Evolutionary conservation across 208 protist genomes (phyloP).

Genomic region (Acanthamoeba triangularis): DNA sequence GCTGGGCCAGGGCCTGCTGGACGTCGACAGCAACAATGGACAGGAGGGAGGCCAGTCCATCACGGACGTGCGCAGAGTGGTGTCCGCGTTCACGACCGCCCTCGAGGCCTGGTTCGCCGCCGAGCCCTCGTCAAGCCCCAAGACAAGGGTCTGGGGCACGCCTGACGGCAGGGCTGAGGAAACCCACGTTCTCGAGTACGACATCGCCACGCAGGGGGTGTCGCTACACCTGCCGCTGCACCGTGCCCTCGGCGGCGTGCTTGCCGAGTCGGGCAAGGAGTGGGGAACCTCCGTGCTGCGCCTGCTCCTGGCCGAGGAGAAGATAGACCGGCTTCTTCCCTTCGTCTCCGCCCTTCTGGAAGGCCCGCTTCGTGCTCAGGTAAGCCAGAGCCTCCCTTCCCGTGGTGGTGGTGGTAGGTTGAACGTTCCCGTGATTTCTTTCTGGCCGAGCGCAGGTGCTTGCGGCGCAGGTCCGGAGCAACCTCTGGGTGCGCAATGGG

Average conservation of each 20-base stretch:
- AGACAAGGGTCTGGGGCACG: not conserved
- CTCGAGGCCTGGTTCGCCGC: conserved; percentile 24
- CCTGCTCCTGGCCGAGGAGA: not conserved
- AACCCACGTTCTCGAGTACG: not conserved
- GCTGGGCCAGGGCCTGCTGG: conserved; percentile 24
- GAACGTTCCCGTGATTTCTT: not conserved
- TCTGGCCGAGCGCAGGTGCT: conserved; percentile 31
- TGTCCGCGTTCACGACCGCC: not conserved
- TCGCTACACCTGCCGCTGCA: conserved; percentile 38
- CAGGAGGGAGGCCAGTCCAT: not conserved
- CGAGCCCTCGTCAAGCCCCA: not conserved
- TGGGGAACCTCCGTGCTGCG: not conserved
- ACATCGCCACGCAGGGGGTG: conserved; percentile 31
- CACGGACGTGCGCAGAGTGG: not conserved
- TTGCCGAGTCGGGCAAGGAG: not conserved
- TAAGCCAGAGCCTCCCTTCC: not conserved
- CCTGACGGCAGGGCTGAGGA: not conserved
- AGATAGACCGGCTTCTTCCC: not conserved
- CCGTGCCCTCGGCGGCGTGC: conserved; percentile 23
- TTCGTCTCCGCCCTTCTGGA: conserved; percentile 3
- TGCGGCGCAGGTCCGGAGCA: conserved; percentile 4
- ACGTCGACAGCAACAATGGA: not conserved
- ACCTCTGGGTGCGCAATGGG: conserved; percentile 63
- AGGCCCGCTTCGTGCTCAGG: conserved; percentile 26
- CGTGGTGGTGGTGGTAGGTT: too few relatives aligned